Evolutionary conservation across 768 basidiomycete genomes (phyloP).

Genomic region (Hemileccinum impolitum): DNA sequence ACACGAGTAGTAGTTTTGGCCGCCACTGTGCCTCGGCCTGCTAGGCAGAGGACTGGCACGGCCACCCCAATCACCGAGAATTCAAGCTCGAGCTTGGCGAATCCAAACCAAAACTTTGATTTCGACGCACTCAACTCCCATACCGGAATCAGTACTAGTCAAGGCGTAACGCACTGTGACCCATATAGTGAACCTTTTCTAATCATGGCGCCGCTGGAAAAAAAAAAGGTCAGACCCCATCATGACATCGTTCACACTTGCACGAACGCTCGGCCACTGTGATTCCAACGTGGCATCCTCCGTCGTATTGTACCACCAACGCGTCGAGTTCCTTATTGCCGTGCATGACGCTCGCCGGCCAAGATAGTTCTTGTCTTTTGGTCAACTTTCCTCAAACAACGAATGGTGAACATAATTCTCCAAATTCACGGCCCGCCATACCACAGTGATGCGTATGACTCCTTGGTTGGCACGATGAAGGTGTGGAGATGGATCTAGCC

Average conservation of each 20-base stretch:
- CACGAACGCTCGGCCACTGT: constrained; percentile 12
- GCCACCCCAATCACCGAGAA: too few species aligned
- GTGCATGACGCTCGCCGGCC: constrained; percentile 12
- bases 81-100: too few species aligned
- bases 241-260: not conserved
- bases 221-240: too few species aligned
- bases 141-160: too few species aligned
- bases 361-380: constrained; percentile 15
- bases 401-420: constrained; percentile 41
- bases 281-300: constrained; percentile 16
- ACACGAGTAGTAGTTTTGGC: too few species aligned
- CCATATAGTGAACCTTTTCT: too few species aligned
- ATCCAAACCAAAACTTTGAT: too few species aligned
- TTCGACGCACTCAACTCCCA: too few species aligned
- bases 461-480: constrained; percentile 34
- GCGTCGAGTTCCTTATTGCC: constrained; percentile 12
- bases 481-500: constrained; percentile 70
- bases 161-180: too few species aligned
- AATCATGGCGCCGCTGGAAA: too few species aligned
- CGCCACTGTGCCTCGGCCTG: too few species aligned
- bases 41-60: too few species aligned
- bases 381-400: constrained; percentile 53
- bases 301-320: constrained; percentile 27
- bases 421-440: not conserved
- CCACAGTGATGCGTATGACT: not conserved